These are phyloP conservation scores for Thermoascus crustaceus DNA, from an alignment of 2,329 filamentous ascomycete genomes.

Conservation along the genomic window DNA sequence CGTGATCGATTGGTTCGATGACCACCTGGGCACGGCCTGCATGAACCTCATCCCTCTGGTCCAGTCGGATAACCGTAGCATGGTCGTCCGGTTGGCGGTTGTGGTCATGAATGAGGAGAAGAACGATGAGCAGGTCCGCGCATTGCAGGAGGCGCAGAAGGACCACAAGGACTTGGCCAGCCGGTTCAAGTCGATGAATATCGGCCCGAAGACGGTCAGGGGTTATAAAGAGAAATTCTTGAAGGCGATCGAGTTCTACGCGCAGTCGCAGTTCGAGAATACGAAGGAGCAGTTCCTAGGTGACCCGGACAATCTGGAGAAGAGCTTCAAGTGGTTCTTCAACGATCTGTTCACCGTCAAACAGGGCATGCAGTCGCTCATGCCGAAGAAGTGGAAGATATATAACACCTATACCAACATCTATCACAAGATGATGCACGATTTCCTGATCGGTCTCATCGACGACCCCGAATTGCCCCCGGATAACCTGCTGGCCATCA, in stretches of 20 bases:
- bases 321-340: conserved; percentile 91
- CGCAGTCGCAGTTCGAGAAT: conserved; percentile 64
- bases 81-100: conserved; percentile 84
- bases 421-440: conserved; percentile 92
- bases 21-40: conserved; percentile 81
- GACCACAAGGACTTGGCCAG: conserved; percentile 93
- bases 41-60: conserved; percentile 85
- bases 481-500: conserved; percentile 79
- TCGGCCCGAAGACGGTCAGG: conserved; percentile 81
- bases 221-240: conserved; percentile 97
- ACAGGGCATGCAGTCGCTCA: conserved; percentile 79
- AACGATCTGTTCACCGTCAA: conserved; percentile 95
- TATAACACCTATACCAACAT: conserved; percentile 82
- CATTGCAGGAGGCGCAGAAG: conserved; percentile 86
- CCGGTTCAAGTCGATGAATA: conserved; percentile 89
- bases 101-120: conserved; percentile 95
- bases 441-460: conserved; percentile 75
- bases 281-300: conserved; percentile 68
- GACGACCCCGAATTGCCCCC: conserved; percentile 79
- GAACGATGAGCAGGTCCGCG: conserved; percentile 84
- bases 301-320: conserved; percentile 75
- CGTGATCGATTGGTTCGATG: conserved; percentile 89
- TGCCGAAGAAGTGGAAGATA: conserved; percentile 96
- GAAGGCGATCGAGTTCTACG: conserved; percentile 65
- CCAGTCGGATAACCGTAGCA: conserved; percentile 73